These are phyloP conservation scores for Candida quercuum DNA, from an alignment of 805 yeast species.

Conservation along the genomic window DNA sequence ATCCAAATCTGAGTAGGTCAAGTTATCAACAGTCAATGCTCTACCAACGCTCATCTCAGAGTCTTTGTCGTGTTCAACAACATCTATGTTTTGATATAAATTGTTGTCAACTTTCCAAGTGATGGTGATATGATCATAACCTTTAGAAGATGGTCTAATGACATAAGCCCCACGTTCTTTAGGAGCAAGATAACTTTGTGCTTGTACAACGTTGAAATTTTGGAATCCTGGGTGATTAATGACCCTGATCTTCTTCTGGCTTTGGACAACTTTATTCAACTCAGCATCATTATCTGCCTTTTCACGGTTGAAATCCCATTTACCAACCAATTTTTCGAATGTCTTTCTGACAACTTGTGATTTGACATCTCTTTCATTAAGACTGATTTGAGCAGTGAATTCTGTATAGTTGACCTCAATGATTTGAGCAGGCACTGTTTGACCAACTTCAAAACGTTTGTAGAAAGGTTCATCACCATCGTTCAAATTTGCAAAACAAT, in stretches of 20 bases:
- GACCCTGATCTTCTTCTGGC: conserved; percentile 66
- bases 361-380: conserved; percentile 60
- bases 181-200: conserved; percentile 89
- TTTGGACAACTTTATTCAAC: conserved; percentile 54
- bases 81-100: conserved; percentile 86
- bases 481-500: conserved; percentile 48
- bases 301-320: conserved; percentile 82
- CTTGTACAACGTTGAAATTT: conserved; percentile 78
- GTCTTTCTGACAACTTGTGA: conserved; percentile 33
- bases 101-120: conserved; percentile 96
- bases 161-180: conserved; percentile 87
- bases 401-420: conserved; percentile 64
- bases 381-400: conserved; percentile 68
- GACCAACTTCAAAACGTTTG: conserved; percentile 52
- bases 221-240: conserved; percentile 90
- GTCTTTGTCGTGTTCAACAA: conserved; percentile 66
- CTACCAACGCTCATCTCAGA: conserved; percentile 59
- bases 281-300: conserved; percentile 56
- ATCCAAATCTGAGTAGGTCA: conserved; percentile 80
- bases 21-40: conserved; percentile 58
- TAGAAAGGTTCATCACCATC: conserved; percentile 39
- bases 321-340: conserved; percentile 46
- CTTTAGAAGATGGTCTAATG: conserved; percentile 90
- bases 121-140: conserved; percentile 80
- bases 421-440: conserved; percentile 83